phyloP scores from a whole-genome alignment of 192 early-diverging fungal species.

The Geranomyces variabilis region DNA sequence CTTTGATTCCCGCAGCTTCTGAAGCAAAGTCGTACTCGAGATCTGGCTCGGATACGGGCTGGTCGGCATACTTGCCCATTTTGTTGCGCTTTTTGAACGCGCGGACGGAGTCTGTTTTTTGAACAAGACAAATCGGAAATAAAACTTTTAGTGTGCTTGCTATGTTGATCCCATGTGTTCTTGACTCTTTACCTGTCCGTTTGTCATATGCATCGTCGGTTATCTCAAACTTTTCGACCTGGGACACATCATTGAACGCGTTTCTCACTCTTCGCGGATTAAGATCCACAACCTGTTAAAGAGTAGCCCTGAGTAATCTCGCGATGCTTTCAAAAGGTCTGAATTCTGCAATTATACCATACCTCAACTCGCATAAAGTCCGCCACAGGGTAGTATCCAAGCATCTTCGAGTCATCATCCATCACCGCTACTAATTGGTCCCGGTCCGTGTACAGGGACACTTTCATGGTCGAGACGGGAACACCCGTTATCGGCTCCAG shows the following conservation, averaged over 20 bases:
- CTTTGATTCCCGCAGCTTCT: conserved; percentile 69
- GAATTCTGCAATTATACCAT: conserved; percentile 5
- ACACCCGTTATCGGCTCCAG: conserved; percentile 94
- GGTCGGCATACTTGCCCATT: conserved; percentile 81
- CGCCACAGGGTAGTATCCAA: conserved; percentile 85
- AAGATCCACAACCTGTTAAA: conserved; percentile 62
- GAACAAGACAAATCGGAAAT: background rate
- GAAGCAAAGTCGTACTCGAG: conserved; percentile 63
- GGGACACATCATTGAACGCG: conserved; percentile 83
- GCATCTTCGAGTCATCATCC: conserved; percentile 62
- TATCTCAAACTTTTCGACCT: conserved; percentile 94
- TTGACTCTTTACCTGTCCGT: conserved; percentile 57
- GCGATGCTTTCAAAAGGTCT: too few relatives aligned
- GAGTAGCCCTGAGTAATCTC: too few relatives aligned
- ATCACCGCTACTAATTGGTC: conserved; percentile 52
- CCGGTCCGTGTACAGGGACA: conserved; percentile 63
- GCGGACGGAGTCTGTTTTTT: conserved; percentile 73
- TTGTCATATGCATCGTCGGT: conserved; percentile 87
- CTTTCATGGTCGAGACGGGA: conserved; percentile 64
- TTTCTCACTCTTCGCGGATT: conserved; percentile 68
- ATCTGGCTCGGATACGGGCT: conserved; percentile 48
- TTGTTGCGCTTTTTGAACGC: conserved; percentile 89
- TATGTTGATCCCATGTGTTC: conserved; percentile 4
- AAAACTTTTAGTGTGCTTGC: background rate
- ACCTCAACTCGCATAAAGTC: conserved; percentile 83